Evolutionary conservation across 768 basidiomycete species (phyloP).

Genomic region (Leccinum aurantiacum): DNA sequence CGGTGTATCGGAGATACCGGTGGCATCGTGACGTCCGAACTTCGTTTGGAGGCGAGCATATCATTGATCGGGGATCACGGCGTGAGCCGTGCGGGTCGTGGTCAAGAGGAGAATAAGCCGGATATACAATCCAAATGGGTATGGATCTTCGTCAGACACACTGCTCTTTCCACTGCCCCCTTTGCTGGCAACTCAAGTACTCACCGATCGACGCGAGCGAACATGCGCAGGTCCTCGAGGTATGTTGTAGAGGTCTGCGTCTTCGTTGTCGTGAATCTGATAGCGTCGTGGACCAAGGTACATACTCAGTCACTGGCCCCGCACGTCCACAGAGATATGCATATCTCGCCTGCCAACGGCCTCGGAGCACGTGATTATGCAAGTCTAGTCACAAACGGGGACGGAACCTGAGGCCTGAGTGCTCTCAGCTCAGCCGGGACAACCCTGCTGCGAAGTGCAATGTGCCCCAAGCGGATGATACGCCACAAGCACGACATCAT

Average conservation of each 20-base stretch:
- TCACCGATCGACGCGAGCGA: constrained; percentile 42
- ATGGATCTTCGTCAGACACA: constrained; percentile 1
- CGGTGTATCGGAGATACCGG: not conserved
- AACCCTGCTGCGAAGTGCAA: constrained; percentile 56
- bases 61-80: not conserved
- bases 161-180: not conserved
- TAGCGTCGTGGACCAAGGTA: not conserved
- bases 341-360: constrained; percentile 52
- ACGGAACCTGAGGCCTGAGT: not conserved
- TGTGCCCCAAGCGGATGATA: constrained; percentile 74
- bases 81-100: not conserved
- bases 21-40: not conserved
- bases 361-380: constrained; percentile 14
- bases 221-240: constrained; percentile 46
- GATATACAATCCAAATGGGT: not conserved
- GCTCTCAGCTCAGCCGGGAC: constrained; percentile 51
- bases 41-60: not conserved
- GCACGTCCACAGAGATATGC: not conserved
- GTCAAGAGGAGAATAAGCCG: not conserved
- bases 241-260: constrained; percentile 63
- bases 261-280: constrained; percentile 59
- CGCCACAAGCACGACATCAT: constrained; percentile 71
- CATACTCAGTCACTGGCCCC: too few relatives aligned
- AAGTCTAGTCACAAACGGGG: not conserved
- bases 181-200: constrained; percentile 6